A percentile compares a stretch with the other conserved stretches of the same genome.
These are phyloP conservation scores for Hericium rajendrae DNA, from an alignment of 768 basidiomycete genomes.

Conservation along the genomic window DNA sequence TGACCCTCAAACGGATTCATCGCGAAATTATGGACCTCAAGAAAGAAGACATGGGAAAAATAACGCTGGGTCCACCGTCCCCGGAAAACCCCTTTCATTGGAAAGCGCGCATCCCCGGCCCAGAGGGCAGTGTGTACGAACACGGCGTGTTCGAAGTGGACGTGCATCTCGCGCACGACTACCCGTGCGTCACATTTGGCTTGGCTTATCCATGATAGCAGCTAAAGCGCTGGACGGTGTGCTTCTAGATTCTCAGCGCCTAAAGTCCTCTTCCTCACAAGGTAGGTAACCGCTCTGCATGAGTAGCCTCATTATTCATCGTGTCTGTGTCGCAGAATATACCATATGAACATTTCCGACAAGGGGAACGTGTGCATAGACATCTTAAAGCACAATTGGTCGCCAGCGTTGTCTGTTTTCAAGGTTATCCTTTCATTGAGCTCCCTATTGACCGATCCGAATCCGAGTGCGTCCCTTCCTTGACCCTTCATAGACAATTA, in stretches of 20 bases:
- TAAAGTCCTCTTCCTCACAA: constrained; percentile 62
- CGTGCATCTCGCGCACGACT: constrained; percentile 58
- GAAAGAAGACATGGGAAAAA: constrained; percentile 75
- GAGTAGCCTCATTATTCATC: constrained; percentile 1
- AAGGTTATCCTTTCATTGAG: constrained; percentile 93
- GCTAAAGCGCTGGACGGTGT: background rate
- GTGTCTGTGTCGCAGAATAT: constrained; percentile 43
- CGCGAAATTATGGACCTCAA: constrained; percentile 72
- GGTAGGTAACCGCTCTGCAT: constrained; percentile 30
- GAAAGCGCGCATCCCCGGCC: constrained; percentile 73
- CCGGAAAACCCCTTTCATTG: constrained; percentile 61
- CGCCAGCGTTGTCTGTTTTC: constrained; percentile 85
- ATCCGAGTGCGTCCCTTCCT: constrained; percentile 57
- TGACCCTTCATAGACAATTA: background rate
- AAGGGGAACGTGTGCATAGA: constrained; percentile 77
- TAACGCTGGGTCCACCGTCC: constrained; percentile 52
- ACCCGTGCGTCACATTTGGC: constrained; percentile 46
- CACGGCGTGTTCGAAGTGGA: constrained; percentile 67
- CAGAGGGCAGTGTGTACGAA: constrained; percentile 75
- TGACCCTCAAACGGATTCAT: constrained; percentile 74
- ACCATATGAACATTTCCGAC: constrained; percentile 87
- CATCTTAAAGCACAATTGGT: constrained; percentile 91
- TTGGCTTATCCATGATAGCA: background rate
- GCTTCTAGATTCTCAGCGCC: constrained; percentile 65
- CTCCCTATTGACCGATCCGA: constrained; percentile 87